phyloP scores from a whole-genome alignment of 2,329 filamentous ascomycete species.

The Penicillium rolfsii region DNA sequence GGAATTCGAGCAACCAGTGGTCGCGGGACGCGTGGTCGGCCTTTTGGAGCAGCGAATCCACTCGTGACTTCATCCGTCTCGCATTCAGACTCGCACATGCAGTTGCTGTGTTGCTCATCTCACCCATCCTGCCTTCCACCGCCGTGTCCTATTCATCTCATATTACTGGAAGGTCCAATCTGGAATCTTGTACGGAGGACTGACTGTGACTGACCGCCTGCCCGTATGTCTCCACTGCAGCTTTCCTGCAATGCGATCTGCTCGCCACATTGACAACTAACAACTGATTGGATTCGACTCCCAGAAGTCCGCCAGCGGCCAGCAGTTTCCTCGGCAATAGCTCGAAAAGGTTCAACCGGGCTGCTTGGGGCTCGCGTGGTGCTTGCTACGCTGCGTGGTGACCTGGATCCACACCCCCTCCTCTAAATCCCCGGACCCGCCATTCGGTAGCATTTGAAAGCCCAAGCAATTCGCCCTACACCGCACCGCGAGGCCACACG shows the following conservation, averaged over 20 bases:
- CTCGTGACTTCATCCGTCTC: not conserved
- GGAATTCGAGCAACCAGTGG: constrained; percentile 8
- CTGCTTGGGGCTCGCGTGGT: not conserved
- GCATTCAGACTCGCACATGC: not conserved
- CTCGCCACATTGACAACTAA: not conserved
- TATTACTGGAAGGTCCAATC: not conserved
- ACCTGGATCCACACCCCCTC: constrained; percentile 10
- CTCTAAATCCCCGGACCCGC: constrained; percentile 3
- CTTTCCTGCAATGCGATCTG: constrained; percentile 9
- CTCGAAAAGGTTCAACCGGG: not conserved
- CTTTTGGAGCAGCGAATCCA: not conserved
- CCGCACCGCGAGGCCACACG: not conserved
- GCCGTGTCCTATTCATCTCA: not conserved
- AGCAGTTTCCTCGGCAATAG: not conserved
- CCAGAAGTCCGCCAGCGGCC: not conserved
- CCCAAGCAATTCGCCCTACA: constrained; percentile 5
- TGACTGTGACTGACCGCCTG: constrained; percentile 19
- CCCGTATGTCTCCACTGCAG: constrained; percentile 13
- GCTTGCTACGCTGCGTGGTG: constrained; percentile 1
- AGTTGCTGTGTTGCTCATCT: not conserved
- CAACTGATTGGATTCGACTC: not conserved
- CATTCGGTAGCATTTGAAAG: constrained; percentile 3
- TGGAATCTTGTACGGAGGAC: not conserved
- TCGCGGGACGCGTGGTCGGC: constrained; percentile 15
- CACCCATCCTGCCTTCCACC: not conserved